Base-by-base conservation (phyloP, 495 filamentous ascomycete species). In the Penicillium salamii region DNA sequence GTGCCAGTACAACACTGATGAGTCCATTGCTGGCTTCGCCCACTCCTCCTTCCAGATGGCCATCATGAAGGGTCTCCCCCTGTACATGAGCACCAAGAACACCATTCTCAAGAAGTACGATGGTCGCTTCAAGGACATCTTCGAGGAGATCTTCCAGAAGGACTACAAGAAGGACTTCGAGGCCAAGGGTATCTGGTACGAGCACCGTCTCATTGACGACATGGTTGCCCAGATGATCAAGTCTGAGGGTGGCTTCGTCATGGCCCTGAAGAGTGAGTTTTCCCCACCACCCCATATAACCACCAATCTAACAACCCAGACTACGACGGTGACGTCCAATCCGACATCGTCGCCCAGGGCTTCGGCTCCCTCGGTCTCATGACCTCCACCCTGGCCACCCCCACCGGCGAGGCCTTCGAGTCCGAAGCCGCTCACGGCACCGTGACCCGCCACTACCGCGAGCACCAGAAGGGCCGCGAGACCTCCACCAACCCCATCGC, bases 221-320 rank as follows among this genome's bases (percentile, higher is more conserved):
- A 98, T 98, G 93, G 93, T 98, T 48, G 93, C 93, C 40, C 92
- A 98, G 81, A 98, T 98, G 93, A 89, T 98, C 79, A 98, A 98
- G 84, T 89, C 84, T 71, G 84, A 86, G 59, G 90, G 93, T 51
- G 93, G 93, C 49, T 95, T 88, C 71, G 80, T 97, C 68, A 98
- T 98, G 80, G 93, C 93, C 50, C 79, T 98, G 63, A 98, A 98
- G 84, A 98, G 88, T 91, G 65, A 64, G 85, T 75, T 33, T 26
- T 17, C 12, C 32, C 42, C 29, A 26, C 15, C 7, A 13, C 19
- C 2, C 37, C 14, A n/a, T 38, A 40, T 17, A 15, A 24, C 15
- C 19, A 7, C 11, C 44, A 21, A 35, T 20, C 40, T 56, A 50
- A 57, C 47, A 11, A 18, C 33, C 53, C 15, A 90, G 88, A 98